phyloP scores from a whole-genome alignment of 2,329 filamentous ascomycete species.

The Fusarium sublunatum region DNA sequence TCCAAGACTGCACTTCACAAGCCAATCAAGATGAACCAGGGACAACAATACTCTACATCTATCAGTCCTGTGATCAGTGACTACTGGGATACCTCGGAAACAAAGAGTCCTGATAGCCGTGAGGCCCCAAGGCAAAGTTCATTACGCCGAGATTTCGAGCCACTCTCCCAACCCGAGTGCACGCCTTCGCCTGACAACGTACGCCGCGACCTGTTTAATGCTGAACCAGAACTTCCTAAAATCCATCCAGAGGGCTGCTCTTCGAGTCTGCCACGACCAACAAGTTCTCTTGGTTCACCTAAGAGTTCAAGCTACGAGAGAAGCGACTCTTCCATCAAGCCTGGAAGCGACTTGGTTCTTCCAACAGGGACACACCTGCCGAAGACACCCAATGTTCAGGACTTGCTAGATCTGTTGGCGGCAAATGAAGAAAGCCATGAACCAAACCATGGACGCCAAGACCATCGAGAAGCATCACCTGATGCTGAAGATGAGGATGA shows the following conservation, averaged over 20 bases:
- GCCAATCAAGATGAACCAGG: background rate
- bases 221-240: conserved; percentile 9
- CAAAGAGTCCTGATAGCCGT: background rate
- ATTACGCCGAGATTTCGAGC: background rate
- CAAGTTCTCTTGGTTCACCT: background rate
- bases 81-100: conserved; percentile 20
- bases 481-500: conserved; percentile 45
- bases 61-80: conserved; percentile 37
- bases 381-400: conserved; percentile 22
- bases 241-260: background rate
- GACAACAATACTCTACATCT: background rate
- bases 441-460: background rate
- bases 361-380: conserved; percentile 5
- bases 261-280: background rate
- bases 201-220: background rate
- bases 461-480: background rate
- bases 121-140: background rate
- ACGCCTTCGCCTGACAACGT: background rate
- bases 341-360: conserved; percentile 11
- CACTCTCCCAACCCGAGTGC: background rate
- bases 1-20: background rate
- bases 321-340: conserved; percentile 3
- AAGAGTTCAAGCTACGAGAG: background rate
- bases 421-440: conserved; percentile 18
- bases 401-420: conserved; percentile 39